Evolutionary conservation across 495 filamentous ascomycete genomes (phyloP).

Genomic region (Hypoxylon fragiforme): DNA sequence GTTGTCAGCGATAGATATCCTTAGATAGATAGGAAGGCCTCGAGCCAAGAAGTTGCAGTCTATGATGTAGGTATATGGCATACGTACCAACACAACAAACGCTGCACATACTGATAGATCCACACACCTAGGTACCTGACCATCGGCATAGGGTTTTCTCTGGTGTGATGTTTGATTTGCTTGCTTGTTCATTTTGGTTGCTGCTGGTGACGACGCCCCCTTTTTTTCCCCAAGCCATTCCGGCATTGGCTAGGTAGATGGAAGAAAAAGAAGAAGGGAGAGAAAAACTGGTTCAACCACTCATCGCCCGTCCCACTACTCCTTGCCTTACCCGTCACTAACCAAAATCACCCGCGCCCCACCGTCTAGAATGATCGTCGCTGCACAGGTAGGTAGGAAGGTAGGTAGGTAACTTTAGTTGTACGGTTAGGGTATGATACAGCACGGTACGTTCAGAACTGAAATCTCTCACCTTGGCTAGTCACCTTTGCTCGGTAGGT

Average conservation of each 20-base stretch:
- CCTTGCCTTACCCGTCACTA: constrained; percentile 8
- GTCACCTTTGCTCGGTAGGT: constrained; percentile 35
- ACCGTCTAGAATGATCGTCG: constrained; percentile 23
- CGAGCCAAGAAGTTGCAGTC: constrained; percentile 30
- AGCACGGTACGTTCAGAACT: neutral
- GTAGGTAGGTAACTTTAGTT: constrained; percentile 24
- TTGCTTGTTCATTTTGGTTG: constrained; percentile 14
- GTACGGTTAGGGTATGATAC: too few relatives aligned
- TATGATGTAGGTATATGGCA: constrained; percentile 25
- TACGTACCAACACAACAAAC: neutral
- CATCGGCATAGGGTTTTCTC: neutral
- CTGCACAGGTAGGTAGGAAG: constrained; percentile 17
- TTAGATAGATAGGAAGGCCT: too few relatives aligned
- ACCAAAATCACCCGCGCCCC: constrained; percentile 4
- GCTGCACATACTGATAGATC: neutral
- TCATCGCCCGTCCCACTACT: constrained; percentile 26
- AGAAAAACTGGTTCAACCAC: constrained; percentile 24
- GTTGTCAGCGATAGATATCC: constrained; percentile 27
- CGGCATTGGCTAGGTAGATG: neutral
- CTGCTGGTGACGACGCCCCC: constrained; percentile 13
- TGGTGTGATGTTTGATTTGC: too few relatives aligned
- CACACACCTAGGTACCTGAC: constrained; percentile 11
- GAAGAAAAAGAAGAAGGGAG: neutral
- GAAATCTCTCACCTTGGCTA: constrained; percentile 20
- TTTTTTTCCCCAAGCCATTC: too few relatives aligned